Evolutionary conservation across 306 rosid genomes (phyloP), one percentile per base, ranked within the genome.

Genomic region (Quercus wislizeni): DNA sequence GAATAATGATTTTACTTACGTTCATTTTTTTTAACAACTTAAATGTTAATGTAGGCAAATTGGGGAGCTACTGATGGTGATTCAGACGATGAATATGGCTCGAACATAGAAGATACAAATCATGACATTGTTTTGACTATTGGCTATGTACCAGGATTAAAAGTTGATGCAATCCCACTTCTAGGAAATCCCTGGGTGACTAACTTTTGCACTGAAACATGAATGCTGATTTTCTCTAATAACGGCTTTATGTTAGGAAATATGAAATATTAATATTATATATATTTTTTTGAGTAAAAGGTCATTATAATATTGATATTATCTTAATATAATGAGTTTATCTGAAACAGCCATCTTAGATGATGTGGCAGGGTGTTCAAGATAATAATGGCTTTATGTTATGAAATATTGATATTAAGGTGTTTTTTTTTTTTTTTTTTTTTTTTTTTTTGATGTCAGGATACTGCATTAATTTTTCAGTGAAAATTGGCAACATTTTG

Each of bases 91-190:
- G 78, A 78, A 74, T 80, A 73, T 35, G 74, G 70, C 19, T 31
- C 2, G 11, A 63, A 59, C 69, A 65, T 11, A 4, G 76, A 74
- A 52, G 77, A 76, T 71, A 57, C 52, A 54, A 84, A 88, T 56
- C 79, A 75, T 30, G 98, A 96, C 77, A 78, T 94, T 35, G 83
- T 92, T 77, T 63, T 94, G 87, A 87, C 90, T 1, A 61, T 92
- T 74, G 98, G 94, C 1, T 90, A 55, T 83, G 76, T 94, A 30
- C 98, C 97, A 2, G 97, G 97, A 78, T 73, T 92, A 5, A 86
- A 84, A 84, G 94, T 87, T 52, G 92, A 92, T 76, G 91, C 83
- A 33, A 77, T 92, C 76, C 92, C 98, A 0, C 72, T 93, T 65
- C 33, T 78, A 0, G 4, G 46, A 2, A 76, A 71, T 41, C 11